phyloP scores from a whole-genome alignment of 164 flowering plant genomes.

The Chloranthus sessilifolius region DNA sequence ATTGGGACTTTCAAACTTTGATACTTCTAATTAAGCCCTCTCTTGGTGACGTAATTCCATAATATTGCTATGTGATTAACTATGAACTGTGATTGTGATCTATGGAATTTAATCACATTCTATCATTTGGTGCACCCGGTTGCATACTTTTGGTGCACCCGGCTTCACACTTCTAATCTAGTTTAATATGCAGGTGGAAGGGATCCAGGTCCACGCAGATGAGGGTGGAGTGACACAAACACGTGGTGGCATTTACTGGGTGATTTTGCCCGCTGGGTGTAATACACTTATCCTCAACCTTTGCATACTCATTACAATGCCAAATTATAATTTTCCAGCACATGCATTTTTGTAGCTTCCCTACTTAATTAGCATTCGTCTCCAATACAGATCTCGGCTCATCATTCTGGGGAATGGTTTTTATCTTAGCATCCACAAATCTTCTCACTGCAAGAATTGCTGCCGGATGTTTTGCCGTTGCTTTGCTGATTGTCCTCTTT shows the following conservation, averaged over 20 bases:
- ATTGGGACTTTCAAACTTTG: no score
- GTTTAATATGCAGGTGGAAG: slow-evolving; percentile 67
- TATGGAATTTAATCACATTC: not conserved
- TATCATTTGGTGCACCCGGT: not conserved
- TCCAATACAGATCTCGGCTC: slow-evolving; percentile 84
- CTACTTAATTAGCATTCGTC: not conserved
- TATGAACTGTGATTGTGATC: no score
- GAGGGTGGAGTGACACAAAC: slow-evolving; percentile 92
- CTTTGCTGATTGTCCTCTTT: slow-evolving; percentile 80
- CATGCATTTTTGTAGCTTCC: not conserved
- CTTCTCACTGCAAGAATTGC: slow-evolving; percentile 83
- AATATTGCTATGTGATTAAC: no score
- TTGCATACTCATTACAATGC: slow-evolving; percentile 5
- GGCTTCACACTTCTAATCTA: not conserved
- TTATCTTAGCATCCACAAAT: slow-evolving; percentile 89
- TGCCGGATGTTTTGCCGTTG: slow-evolving; percentile 73
- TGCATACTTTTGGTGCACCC: no score
- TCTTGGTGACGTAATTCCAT: no score
- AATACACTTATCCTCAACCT: slow-evolving; percentile 17
- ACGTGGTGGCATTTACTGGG: slow-evolving; percentile 89
- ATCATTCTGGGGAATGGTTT: slow-evolving; percentile 96
- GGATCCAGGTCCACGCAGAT: slow-evolving; percentile 92
- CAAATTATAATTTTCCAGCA: not conserved
- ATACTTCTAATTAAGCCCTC: no score
- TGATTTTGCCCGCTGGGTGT: slow-evolving; percentile 99